Evolutionary conservation across 2,329 filamentous ascomycete genomes (phyloP), one percentile per base, ranked within the genome.

Genomic region (Fusarium keratoplasticum): DNA sequence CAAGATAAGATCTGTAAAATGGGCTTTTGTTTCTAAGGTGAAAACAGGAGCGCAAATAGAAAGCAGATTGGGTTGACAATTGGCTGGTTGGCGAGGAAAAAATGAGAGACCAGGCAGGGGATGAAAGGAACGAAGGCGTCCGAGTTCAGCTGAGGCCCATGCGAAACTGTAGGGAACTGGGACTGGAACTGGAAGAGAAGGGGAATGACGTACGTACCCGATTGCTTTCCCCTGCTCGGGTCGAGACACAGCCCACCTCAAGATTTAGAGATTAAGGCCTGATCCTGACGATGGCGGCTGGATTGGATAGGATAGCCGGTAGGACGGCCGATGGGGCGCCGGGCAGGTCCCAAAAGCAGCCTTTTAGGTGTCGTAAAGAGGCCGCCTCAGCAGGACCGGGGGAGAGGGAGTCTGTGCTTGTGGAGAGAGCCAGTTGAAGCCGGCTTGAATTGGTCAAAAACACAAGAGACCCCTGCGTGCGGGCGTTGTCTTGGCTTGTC

Each of bases 221-320:
- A 61, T 50, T 66, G 58, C 42, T 50, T 64, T 60, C 52, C 57
- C 58, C 64, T 66, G 66, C 40, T 71, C 62, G 47, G 40, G 54
- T 64, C 14, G 62, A 73, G 62, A 68, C 71, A 74, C 67, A 73
- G 71, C 71, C 67, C 67, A 47, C 61, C 55, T 65, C 29, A 42
- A 74, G 60, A 64, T 73, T 74, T 69, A 66, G 36, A 69, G 61
- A 69, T 69, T 69, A 72, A 72, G 61, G 66, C 52, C 47, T 52
- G 47, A 52, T 20, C 47, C 47, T 31, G 27, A 52, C 47, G 47
- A 52, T 52, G 25, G 47, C 18, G 27, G n/a, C 11, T 52, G 47
- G 47, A 20, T 52, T 31, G 27, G 47, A 50, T 29, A 16, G 44
- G 57, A 33, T 47, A 29, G 27, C 42, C 29, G 38, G 27, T 61